Evolutionary conservation across 148 eudicot species (phyloP), one percentile per base, ranked within the genome.

Genomic region (Fagopyrum esculentum): DNA sequence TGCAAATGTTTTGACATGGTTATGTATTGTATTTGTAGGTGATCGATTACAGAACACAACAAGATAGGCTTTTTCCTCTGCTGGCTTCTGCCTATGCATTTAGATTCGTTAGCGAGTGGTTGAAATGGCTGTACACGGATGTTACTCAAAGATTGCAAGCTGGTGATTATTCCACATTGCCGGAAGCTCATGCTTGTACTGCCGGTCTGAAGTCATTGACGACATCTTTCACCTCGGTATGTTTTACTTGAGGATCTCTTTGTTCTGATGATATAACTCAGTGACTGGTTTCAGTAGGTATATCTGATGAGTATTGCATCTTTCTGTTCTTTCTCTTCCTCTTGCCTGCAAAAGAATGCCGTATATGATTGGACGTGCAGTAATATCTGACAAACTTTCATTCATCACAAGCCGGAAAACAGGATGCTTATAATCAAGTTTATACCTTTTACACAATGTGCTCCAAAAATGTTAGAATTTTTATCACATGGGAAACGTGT

Each of bases 111-210:
- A 97, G 93, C 3, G 90, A 95, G 69, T 95, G 98, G 98, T 81
- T 95, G 75, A 87, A 82, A 44, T 90, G 97, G 98, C 87, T 91
- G 19, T 92, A 95, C 81, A 86, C 49, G 61, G 98, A 95, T 82
- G 98, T 95, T 55, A 92, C 87, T 3, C 74, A 86, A 78, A 90
- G 95, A 86, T 81, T 95, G 80, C 86, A 82, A 82, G 92, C 87
- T 22, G 92, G 86, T 56, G 98, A 95, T 79, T 95, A 89, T 73
- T 92, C 98, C 19, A 92, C 97, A 54, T 80, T 95, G 86, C 97
- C 98, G 50, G 98, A 95, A 78, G 96, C 89, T 73, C 98, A 95
- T 83, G 98, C 98, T 52, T 92, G 97, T 83, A 95, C 98, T 71
- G 98, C 98, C 35, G 98, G 98, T 72, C 81, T 95, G 81, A 95